Evolutionary conservation across 2,329 filamentous ascomycete genomes (phyloP).

Genomic region (Diaporthe velutina): DNA sequence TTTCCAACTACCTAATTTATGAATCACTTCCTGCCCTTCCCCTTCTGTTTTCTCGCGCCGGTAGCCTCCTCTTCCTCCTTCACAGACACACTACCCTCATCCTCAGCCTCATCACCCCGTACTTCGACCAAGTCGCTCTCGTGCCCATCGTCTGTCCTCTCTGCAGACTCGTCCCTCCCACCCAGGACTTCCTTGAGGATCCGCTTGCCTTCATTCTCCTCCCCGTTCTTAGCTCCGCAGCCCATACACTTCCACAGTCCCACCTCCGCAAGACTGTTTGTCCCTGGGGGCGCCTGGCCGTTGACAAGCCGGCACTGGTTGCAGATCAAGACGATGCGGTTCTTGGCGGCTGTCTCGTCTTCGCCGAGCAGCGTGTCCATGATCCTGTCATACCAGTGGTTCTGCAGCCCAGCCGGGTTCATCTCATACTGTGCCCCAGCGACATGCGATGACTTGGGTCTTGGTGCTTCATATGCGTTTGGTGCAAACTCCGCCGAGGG

Average conservation of each 20-base stretch:
- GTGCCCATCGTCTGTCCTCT: constrained; percentile 39
- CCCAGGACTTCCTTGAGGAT: constrained; percentile 76
- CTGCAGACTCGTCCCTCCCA: constrained; percentile 40
- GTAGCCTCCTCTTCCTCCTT: constrained; percentile 23
- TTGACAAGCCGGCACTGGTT: constrained; percentile 87
- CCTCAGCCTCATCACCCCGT: constrained; percentile 23
- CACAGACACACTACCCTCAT: neutral
- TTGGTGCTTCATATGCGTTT: constrained; percentile 69
- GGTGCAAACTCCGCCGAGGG: constrained; percentile 77
- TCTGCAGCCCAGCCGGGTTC: constrained; percentile 50
- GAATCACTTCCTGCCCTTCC: constrained; percentile 10
- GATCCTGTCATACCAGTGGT: constrained; percentile 94
- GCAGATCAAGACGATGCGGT: constrained; percentile 91
- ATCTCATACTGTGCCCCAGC: constrained; percentile 44
- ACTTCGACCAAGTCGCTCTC: constrained; percentile 38
- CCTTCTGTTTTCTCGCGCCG: constrained; percentile 19
- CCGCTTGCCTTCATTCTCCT: constrained; percentile 80
- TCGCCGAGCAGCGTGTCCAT: constrained; percentile 93
- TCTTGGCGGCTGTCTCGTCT: constrained; percentile 92
- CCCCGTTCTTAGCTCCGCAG: constrained; percentile 87
- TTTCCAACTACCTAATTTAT: neutral
- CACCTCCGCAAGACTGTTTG: constrained; percentile 80
- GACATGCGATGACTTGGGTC: neutral
- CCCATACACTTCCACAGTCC: constrained; percentile 90
- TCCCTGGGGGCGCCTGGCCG: constrained; percentile 92